These are phyloP conservation scores for Naganishia kalamii DNA, from an alignment of 768 basidiomycete species.

Conservation along the genomic window DNA sequence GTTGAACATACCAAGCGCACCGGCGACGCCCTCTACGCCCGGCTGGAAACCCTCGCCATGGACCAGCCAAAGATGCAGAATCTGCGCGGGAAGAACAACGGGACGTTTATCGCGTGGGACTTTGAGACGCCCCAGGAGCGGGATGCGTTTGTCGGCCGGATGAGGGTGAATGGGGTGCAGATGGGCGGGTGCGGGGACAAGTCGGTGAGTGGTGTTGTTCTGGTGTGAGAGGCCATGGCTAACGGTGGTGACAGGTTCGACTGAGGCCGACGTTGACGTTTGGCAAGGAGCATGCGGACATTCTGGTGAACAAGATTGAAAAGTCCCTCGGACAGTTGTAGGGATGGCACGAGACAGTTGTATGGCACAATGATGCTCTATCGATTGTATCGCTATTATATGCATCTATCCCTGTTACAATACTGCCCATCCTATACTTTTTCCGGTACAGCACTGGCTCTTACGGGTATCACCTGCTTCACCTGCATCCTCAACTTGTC, in stretches of 20 bases:
- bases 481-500: slow-evolving; percentile 8
- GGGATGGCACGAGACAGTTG: no score
- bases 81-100: slow-evolving; percentile 44
- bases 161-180: slow-evolving; percentile 45
- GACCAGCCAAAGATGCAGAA: slow-evolving; percentile 31
- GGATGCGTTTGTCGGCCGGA: slow-evolving; percentile 42
- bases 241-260: slow-evolving; percentile 18
- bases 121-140: slow-evolving; percentile 32
- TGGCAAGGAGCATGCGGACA: slow-evolving; percentile 41
- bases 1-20: slow-evolving; percentile 44
- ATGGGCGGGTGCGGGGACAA: slow-evolving; percentile 45
- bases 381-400: no score
- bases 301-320: slow-evolving; percentile 31
- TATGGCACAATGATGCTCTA: no score
- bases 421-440: no score
- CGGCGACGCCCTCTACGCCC: slow-evolving; percentile 37
- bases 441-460: no score
- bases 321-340: slow-evolving; percentile 29
- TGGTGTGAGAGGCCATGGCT: not conserved
- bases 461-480: not conserved
- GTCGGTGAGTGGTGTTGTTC: not conserved
- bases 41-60: slow-evolving; percentile 26
- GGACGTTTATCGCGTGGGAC: slow-evolving; percentile 50
- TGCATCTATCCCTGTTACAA: no score
- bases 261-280: slow-evolving; percentile 47